Percentiles rank a stretch among this genome's conserved stretches.
Conservation (phyloP, 257 asterid species). For the Gynochthodes officinalis region DNA sequence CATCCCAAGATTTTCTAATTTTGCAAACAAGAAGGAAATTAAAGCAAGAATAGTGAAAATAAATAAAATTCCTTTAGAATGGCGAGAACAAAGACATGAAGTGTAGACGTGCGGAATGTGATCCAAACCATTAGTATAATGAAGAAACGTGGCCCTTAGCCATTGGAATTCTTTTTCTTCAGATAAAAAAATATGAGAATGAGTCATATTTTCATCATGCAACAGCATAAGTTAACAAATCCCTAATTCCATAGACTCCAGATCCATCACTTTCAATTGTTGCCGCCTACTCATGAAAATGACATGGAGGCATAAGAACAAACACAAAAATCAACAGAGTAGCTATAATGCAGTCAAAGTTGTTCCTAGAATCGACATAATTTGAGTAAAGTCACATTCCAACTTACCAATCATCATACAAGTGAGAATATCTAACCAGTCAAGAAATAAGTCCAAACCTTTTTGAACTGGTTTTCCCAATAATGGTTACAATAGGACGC, state of each 20-base stretch:
- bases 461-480: conserved; percentile 98
- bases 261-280: background rate
- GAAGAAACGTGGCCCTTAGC: background rate
- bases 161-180: background rate
- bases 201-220: background rate
- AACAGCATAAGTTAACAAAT: background rate
- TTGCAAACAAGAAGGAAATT: background rate
- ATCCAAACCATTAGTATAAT: background rate
- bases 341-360: background rate
- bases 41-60: background rate
- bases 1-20: background rate
- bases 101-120: background rate
- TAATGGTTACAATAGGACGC: conserved; percentile 93
- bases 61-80: background rate
- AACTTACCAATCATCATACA: conserved; percentile 1
- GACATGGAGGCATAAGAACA: background rate
- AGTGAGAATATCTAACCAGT: background rate
- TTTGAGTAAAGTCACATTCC: background rate
- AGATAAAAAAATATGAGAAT: background rate
- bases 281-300: background rate
- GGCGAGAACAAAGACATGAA: background rate
- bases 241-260: background rate
- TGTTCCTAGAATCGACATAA: background rate
- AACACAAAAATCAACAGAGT: background rate
- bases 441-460: conserved; percentile 48